These are phyloP conservation scores for Penstemon davidsonii DNA, from an alignment of 257 asterid species.

Conservation along the genomic window DNA sequence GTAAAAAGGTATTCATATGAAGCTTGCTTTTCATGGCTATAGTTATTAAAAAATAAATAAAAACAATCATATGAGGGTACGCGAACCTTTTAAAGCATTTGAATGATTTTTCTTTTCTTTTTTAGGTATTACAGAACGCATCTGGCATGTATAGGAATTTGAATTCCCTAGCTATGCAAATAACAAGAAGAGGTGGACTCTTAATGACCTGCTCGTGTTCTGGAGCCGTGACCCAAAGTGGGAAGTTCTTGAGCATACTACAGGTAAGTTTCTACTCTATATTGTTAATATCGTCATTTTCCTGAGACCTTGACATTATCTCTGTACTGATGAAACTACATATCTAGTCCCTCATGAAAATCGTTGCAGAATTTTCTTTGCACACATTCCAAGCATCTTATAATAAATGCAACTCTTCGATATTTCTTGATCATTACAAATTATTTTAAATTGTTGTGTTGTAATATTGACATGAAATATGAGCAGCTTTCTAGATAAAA, in stretches of 20 bases:
- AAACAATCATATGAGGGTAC: neutral
- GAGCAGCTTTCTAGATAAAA: neutral
- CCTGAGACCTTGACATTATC: too few relatives aligned
- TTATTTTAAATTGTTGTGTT: neutral
- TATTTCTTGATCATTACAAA: too few relatives aligned
- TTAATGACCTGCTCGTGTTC: constrained; percentile 98
- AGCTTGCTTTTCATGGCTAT: constrained; percentile 13
- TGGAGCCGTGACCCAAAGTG: constrained; percentile 98
- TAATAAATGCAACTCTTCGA: too few relatives aligned
- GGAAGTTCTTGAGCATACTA: constrained; percentile 67
- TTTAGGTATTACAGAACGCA: constrained; percentile 82
- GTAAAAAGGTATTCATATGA: constrained; percentile 55
- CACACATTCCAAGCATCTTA: too few relatives aligned
- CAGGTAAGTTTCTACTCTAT: constrained; percentile 55
- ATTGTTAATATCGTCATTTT: neutral
- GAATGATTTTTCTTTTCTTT: constrained; percentile 14
- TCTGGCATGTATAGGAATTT: constrained; percentile 93
- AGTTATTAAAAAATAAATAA: too few relatives aligned
- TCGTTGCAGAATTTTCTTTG: neutral
- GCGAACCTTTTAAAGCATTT: constrained; percentile 1
- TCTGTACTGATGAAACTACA: neutral
- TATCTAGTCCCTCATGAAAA: neutral
- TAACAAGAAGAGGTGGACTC: constrained; percentile 79
- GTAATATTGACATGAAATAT: neutral
- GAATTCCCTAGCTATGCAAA: constrained; percentile 86